Evolutionary conservation across 495 filamentous ascomycete genomes (phyloP).

Genomic region (Penicillium simplicissimum): DNA sequence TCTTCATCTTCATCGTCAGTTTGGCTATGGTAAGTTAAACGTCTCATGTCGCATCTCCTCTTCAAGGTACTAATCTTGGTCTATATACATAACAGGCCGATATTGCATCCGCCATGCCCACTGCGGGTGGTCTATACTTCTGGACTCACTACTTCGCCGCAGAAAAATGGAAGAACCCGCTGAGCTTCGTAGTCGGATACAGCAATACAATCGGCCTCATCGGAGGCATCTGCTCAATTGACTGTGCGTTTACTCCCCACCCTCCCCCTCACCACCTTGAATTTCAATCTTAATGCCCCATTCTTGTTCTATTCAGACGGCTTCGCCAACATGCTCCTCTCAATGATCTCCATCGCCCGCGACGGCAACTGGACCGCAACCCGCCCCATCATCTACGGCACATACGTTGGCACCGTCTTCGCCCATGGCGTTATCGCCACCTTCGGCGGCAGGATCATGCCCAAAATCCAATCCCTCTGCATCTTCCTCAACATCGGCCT

Average conservation of each 20-base stretch:
- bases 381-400: constrained; percentile 60
- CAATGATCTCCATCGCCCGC: constrained; percentile 59
- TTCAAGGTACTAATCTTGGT: neutral
- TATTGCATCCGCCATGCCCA: constrained; percentile 69
- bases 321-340: constrained; percentile 54
- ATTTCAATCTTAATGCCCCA: neutral
- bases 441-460: constrained; percentile 60
- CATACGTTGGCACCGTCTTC: constrained; percentile 60
- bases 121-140: constrained; percentile 67
- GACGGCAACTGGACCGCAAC: constrained; percentile 65
- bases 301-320: constrained; percentile 35
- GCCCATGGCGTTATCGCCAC: constrained; percentile 60
- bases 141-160: constrained; percentile 70
- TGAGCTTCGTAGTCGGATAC: constrained; percentile 71
- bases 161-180: constrained; percentile 58
- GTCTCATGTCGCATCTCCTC: neutral
- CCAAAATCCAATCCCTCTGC: constrained; percentile 62
- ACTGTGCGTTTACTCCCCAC: constrained; percentile 40
- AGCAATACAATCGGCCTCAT: constrained; percentile 69
- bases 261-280: too few species aligned
- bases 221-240: constrained; percentile 62
- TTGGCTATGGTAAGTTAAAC: constrained; percentile 56
- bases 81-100: constrained; percentile 50
- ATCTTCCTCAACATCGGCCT: constrained; percentile 64
- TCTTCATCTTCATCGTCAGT: constrained; percentile 65